These are phyloP conservation scores for Melastoma malabathricum DNA, from an alignment of 345 rosid species.

Conservation along the genomic window DNA sequence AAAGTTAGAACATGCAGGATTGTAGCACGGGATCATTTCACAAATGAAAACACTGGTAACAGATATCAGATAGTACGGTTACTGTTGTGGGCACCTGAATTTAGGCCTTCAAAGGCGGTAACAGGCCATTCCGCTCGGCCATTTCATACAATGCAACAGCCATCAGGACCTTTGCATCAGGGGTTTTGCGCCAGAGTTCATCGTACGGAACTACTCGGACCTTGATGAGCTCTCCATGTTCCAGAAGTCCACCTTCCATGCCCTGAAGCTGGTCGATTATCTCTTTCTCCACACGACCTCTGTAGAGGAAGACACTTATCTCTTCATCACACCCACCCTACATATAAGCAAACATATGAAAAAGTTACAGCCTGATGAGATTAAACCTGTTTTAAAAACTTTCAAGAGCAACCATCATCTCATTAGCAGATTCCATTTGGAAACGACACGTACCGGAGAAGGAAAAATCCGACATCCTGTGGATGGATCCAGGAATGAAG, in stretches of 20 bases:
- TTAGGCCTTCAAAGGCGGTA: slow-evolving; percentile 14
- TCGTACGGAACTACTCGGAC: slow-evolving; percentile 47
- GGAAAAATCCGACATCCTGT: slow-evolving; percentile 57
- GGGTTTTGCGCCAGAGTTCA: slow-evolving; percentile 63
- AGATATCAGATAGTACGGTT: too few relatives aligned
- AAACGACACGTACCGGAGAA: slow-evolving; percentile 41
- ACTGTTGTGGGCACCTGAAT: too few relatives aligned
- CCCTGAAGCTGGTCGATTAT: slow-evolving; percentile 57
- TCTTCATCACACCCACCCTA: slow-evolving; percentile 98
- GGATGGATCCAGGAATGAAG: slow-evolving; percentile 65
- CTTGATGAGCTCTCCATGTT: slow-evolving; percentile 74
- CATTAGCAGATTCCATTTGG: too few relatives aligned
- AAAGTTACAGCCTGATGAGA: background rate
- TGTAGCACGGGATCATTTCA: too few relatives aligned
- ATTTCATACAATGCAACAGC: slow-evolving; percentile 71
- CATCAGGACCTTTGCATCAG: slow-evolving; percentile 61
- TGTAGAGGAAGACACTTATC: slow-evolving; percentile 56
- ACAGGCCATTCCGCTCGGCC: slow-evolving; percentile 47
- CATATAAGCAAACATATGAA: slow-evolving; percentile 6
- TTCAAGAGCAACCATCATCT: background rate
- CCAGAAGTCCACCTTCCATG: slow-evolving; percentile 61
- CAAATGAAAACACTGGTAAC: too few relatives aligned
- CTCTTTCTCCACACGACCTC: slow-evolving; percentile 43
- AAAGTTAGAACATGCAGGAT: too few relatives aligned
- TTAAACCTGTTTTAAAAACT: background rate